Conservation (phyloP, 208 protist genomes). For the Hexamita inflata region DNA sequence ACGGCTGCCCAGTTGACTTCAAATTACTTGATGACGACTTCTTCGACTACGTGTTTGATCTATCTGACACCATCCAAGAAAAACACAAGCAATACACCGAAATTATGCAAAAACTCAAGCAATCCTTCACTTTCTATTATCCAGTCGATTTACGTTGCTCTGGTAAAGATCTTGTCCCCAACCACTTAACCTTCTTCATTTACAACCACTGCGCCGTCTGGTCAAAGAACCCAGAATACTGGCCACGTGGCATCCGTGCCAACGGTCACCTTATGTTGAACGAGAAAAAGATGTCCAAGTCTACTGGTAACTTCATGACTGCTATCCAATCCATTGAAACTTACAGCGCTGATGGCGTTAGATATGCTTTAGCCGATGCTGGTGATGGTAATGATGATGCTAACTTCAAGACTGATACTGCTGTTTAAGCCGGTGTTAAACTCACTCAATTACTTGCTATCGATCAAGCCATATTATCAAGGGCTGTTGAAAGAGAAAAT, state of each 20-base stretch:
- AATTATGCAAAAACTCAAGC: slow-evolving; percentile 57
- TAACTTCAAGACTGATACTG: slow-evolving; percentile 82
- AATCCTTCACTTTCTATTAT: slow-evolving; percentile 92
- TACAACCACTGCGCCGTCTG: slow-evolving; percentile 99
- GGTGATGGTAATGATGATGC: slow-evolving; percentile 87
- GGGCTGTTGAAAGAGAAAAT: not conserved
- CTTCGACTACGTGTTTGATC: slow-evolving; percentile 33
- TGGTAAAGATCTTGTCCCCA: slow-evolving; percentile 96
- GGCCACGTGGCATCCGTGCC: slow-evolving; percentile 75
- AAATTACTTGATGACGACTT: slow-evolving; percentile 20
- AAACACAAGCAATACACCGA: slow-evolving; percentile 53
- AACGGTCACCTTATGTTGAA: slow-evolving; percentile 97
- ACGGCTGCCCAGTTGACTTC: not conserved
- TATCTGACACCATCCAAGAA: slow-evolving; percentile 25
- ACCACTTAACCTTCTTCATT: slow-evolving; percentile 97
- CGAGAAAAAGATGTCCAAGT: slow-evolving; percentile 97
- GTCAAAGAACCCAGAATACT: slow-evolving; percentile 50
- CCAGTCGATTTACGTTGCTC: slow-evolving; percentile 92
- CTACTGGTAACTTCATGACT: slow-evolving; percentile 94
- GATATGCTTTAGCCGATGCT: slow-evolving; percentile 75
- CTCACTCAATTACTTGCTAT: slow-evolving; percentile 79
- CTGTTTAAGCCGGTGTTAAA: slow-evolving; percentile 76
- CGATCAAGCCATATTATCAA: slow-evolving; percentile 57
- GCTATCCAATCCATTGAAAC: slow-evolving; percentile 55
- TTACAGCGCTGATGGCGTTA: slow-evolving; percentile 60